phyloP scores from a whole-genome alignment of 2,329 filamentous ascomycete species.

The Dothiorella sarmentorum region DNA sequence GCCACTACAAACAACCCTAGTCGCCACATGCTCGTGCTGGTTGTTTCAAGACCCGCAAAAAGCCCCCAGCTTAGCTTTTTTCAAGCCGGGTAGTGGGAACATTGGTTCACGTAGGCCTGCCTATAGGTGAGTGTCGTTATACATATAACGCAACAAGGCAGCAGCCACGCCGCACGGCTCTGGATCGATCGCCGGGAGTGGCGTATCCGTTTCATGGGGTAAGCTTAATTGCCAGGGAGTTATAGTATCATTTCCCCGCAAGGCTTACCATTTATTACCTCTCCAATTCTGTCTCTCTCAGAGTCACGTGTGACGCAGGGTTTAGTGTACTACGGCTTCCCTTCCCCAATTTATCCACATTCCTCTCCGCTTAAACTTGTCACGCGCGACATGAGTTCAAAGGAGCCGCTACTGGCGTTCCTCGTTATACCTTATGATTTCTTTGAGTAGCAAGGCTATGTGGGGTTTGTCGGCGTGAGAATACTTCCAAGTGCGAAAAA shows the following conservation, averaged over 20 bases:
- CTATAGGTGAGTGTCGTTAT: neutral
- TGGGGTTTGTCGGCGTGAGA: neutral
- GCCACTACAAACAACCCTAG: neutral
- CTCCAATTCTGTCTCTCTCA: no score
- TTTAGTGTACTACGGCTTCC: no score
- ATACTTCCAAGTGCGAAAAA: neutral
- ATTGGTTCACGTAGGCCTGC: neutral
- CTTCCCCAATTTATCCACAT: no score
- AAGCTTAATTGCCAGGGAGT: neutral
- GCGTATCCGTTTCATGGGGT: neutral
- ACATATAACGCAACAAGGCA: neutral
- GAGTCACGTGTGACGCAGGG: no score
- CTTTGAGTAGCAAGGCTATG: neutral
- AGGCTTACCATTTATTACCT: neutral
- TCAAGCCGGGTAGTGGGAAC: neutral
- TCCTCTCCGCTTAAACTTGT: no score
- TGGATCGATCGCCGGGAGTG: neutral
- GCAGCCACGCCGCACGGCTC: neutral
- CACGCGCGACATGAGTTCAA: no score
- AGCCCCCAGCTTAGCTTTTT: neutral
- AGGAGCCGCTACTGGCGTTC: neutral
- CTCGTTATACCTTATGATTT: neutral
- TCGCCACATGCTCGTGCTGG: neutral
- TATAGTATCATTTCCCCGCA: neutral
- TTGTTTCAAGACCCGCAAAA: neutral